phyloP scores from a whole-genome alignment of 345 rosid genomes.

The Citrus sinensis region DVS_A1.0 CM039165.1:33314001-33314500 shows the following conservation, averaged over 20 bases:
- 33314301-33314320: neutral
- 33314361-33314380: conserved; percentile 52
- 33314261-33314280: neutral
- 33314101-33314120: conserved; percentile 32
- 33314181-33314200: conserved; percentile 92
- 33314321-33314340: neutral
- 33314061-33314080: neutral
- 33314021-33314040: neutral
- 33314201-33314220: conserved; percentile 91
- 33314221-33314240: conserved; percentile 82
- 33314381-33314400: conserved; percentile 71
- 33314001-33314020: conserved; percentile 49
- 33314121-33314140: conserved; percentile 58
- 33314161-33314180: conserved; percentile 60
- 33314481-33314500: conserved; percentile 78
- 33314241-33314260: conserved; percentile 77
- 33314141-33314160: conserved; percentile 60
- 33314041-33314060: neutral
- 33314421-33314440: conserved; percentile 65
- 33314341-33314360: neutral
- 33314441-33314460: conserved; percentile 86
- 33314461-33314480: conserved; percentile 91
- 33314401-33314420: conserved; percentile 84
- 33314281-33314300: neutral
- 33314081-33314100: neutral